These are phyloP conservation scores for Clonostachys rosea DNA, from an alignment of 2,329 filamentous ascomycete species.

Conservation along the genomic window DNA sequence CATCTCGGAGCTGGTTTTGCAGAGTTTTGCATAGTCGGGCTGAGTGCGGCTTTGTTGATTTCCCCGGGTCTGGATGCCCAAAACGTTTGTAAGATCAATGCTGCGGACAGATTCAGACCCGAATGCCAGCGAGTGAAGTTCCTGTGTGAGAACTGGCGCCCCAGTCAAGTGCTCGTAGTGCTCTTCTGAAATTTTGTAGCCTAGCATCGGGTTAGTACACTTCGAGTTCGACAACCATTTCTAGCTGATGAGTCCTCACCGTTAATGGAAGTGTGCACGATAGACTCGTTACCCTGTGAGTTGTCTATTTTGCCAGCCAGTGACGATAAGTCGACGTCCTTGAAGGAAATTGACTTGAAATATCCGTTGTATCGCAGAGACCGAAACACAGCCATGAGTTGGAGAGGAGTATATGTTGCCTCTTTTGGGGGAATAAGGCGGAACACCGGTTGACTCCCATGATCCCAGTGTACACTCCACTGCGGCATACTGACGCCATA, in stretches of 20 bases:
- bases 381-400: conserved; percentile 51
- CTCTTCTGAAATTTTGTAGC: conserved; percentile 40
- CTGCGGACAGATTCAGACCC: conserved; percentile 50
- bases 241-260: conserved; percentile 24
- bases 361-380: conserved; percentile 55
- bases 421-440: conserved; percentile 39
- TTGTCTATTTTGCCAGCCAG: conserved; percentile 34
- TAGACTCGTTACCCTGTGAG: conserved; percentile 34
- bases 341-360: conserved; percentile 53
- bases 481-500: conserved; percentile 43
- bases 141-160: conserved; percentile 48
- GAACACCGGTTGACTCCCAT: conserved; percentile 43
- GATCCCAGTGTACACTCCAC: conserved; percentile 44
- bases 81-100: conserved; percentile 44
- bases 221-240: too few species aligned
- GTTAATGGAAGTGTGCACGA: conserved; percentile 47
- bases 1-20: conserved; percentile 29
- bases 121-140: conserved; percentile 51
- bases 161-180: conserved; percentile 42
- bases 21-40: conserved; percentile 10
- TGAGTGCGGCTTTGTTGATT: background rate
- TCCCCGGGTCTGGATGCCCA: conserved; percentile 16
- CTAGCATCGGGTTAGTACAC: conserved; percentile 11
- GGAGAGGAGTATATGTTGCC: conserved; percentile 38
- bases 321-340: conserved; percentile 42